Evolutionary conservation across 2,329 filamentous ascomycete species (phyloP).

Genomic region (Colletotrichum coccodes): DNA sequence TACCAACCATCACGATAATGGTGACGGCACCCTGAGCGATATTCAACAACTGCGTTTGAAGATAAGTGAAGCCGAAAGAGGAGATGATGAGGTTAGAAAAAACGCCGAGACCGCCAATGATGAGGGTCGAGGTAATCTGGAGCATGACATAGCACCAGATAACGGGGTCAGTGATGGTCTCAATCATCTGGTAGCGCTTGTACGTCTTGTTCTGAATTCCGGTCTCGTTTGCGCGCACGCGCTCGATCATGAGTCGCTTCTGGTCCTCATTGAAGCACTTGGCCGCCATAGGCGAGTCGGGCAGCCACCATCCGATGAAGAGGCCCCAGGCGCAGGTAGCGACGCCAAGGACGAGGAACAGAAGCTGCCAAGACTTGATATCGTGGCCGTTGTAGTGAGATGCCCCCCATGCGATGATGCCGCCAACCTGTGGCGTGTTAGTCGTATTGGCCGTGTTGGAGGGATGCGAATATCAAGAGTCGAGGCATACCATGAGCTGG

Average conservation of each 20-base stretch:
- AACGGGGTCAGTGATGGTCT: slow-evolving; percentile 58
- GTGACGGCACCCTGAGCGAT: slow-evolving; percentile 60
- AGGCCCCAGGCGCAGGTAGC: slow-evolving; percentile 68
- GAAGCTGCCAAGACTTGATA: slow-evolving; percentile 52
- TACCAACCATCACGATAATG: slow-evolving; percentile 18
- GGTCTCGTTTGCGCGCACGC: slow-evolving; percentile 79
- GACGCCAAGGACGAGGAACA: slow-evolving; percentile 72
- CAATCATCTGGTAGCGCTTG: slow-evolving; percentile 72
- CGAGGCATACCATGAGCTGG: slow-evolving; percentile 55
- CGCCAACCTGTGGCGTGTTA: slow-evolving; percentile 54
- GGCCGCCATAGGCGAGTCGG: slow-evolving; percentile 65
- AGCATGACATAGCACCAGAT: slow-evolving; percentile 70
- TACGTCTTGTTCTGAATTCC: slow-evolving; percentile 79
- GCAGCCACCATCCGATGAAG: slow-evolving; percentile 67
- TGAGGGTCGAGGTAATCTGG: slow-evolving; percentile 70
- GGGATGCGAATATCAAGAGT: too few species aligned
- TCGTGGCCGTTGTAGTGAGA: slow-evolving; percentile 56
- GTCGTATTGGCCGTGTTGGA: background rate
- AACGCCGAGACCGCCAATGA: slow-evolving; percentile 69
- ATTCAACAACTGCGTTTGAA: slow-evolving; percentile 61
- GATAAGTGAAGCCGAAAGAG: slow-evolving; percentile 70
- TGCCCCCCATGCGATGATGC: slow-evolving; percentile 64
- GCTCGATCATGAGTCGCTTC: slow-evolving; percentile 73
- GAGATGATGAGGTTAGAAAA: slow-evolving; percentile 73
- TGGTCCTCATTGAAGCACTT: slow-evolving; percentile 71